Evolutionary conservation across 1,284 basidiomycete genomes (phyloP), one percentile per base, ranked within the genome.

Genomic region (Heliocybe sulcata): DNA sequence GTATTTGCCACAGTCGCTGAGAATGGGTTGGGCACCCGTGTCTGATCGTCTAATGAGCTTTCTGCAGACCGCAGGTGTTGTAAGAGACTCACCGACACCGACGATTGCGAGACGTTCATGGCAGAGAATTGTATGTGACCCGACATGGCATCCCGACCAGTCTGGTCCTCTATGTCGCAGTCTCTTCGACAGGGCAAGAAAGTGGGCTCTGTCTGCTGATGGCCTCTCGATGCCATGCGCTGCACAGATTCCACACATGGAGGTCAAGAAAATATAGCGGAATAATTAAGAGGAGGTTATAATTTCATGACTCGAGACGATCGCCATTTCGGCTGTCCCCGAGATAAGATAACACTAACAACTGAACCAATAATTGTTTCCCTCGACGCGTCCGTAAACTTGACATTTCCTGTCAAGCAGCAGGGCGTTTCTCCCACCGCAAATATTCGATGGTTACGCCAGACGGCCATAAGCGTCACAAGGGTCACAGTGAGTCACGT

Each of bases 91-190:
- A 94, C 94, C 94, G 63, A 99, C 94, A 66, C 97, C 97, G 58
- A 99, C 97, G 69, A 99, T 93, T 45, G 97, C 97, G 54, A 99
- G 79, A 61, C 93, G 87, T 70, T 95, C 93, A 64, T 96, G 93
- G 27, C 90, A 90, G 55, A 96, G 80, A 56, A 96, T 80, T 48
- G 82, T 80, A 60, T 90, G 79, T 68, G 87, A 83, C 51, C 90
- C 90, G 60, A 93, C 87, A 71, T 85, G 88, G 72, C 91, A 95
- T 35, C 94, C 94, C 27, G 93, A 94, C 94, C 94, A 98, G 74
- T 98, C 94, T 31, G 95, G 95, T 50, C 94, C 94, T 63, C 94
- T 85, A 70, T 97, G 94, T 57, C 95, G 82, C 62, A 93, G 84
- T 63, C 83, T 86, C 75, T 94, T 97, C 9, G 92, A 93, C 64